Conservation (phyloP, 2,329 filamentous ascomycete genomes). For the Fusarium mangiferae region DNA sequence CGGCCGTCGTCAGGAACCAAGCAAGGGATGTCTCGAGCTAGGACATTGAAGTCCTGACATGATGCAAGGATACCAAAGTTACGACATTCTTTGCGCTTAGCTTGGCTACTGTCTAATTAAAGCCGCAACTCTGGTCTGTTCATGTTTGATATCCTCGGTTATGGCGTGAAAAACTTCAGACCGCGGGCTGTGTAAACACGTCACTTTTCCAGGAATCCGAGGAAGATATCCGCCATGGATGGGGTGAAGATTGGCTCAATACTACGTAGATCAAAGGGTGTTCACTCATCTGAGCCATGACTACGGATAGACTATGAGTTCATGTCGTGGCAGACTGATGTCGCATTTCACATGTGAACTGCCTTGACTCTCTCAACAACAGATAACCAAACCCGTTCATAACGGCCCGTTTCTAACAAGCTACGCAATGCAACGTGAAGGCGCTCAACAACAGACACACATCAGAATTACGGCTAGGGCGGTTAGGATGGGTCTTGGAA, state of each 20-base stretch:
- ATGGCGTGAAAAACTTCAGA: constrained; percentile 16
- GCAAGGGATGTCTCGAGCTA: constrained; percentile 30
- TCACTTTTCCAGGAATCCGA: constrained; percentile 30
- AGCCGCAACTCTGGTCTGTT: constrained; percentile 22
- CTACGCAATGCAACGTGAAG: not conserved
- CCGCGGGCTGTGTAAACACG: constrained; percentile 24
- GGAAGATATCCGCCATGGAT: not conserved
- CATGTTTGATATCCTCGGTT: constrained; percentile 35
- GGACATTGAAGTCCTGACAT: constrained; percentile 37
- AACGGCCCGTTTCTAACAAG: constrained; percentile 2
- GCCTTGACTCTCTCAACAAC: constrained; percentile 24
- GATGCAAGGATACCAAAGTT: constrained; percentile 15
- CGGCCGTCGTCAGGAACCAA: constrained; percentile 26
- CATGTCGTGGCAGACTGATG: not conserved
- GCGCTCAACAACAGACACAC: constrained; percentile 3
- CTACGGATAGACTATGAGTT: not conserved
- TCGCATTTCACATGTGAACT: constrained; percentile 21
- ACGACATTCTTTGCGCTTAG: constrained; percentile 13
- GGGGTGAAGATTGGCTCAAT: not conserved
- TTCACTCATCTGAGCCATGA: not conserved
- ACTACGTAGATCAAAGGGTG: not conserved
- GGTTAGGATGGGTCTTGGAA: constrained; percentile 6
- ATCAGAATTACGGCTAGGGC: not conserved
- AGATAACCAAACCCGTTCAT: not conserved
- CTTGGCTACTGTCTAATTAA: constrained; percentile 11